A percentile compares a stretch with the other conserved stretches of the same genome.
Conservation (phyloP, 768 basidiomycete species). For the Asterophora parasitica region DNA sequence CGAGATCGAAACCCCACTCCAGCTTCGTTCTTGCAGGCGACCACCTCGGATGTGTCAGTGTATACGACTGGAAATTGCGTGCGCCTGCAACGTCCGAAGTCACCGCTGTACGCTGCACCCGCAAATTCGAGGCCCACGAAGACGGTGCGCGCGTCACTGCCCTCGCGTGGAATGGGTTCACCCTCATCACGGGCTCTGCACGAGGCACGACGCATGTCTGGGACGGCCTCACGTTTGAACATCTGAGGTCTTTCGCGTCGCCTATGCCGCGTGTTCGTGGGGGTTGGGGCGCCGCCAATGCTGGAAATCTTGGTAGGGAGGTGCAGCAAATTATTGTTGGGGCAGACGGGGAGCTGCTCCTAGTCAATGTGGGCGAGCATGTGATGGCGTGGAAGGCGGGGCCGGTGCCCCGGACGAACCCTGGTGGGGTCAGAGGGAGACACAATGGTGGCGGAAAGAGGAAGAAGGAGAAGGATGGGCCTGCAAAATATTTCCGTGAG, state of each 20-base stretch:
- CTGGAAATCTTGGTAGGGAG: conserved; percentile 34
- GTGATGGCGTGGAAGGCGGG: conserved; percentile 70
- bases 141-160: conserved; percentile 59
- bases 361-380: conserved; percentile 56
- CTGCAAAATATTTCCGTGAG: conserved; percentile 46
- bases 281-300: conserved; percentile 17
- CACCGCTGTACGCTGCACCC: conserved; percentile 29
- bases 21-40: conserved; percentile 64
- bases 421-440: conserved; percentile 32
- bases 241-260: conserved; percentile 49
- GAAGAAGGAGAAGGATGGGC: conserved; percentile 31
- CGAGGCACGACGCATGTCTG: conserved; percentile 56
- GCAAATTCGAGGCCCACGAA: conserved; percentile 57
- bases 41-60: conserved; percentile 54
- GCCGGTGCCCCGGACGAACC: conserved; percentile 25
- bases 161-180: conserved; percentile 54
- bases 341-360: conserved; percentile 45
- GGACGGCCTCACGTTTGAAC: conserved; percentile 61
- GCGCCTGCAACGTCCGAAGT: background rate
- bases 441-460: conserved; percentile 20
- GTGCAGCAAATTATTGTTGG: conserved; percentile 58
- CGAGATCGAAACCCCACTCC: conserved; percentile 10
- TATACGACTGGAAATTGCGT: conserved; percentile 48
- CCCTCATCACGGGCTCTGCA: conserved; percentile 63
- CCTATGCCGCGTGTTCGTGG: conserved; percentile 34